phyloP scores from a whole-genome alignment of 768 basidiomycete genomes.

The Mycena filopes region DNA sequence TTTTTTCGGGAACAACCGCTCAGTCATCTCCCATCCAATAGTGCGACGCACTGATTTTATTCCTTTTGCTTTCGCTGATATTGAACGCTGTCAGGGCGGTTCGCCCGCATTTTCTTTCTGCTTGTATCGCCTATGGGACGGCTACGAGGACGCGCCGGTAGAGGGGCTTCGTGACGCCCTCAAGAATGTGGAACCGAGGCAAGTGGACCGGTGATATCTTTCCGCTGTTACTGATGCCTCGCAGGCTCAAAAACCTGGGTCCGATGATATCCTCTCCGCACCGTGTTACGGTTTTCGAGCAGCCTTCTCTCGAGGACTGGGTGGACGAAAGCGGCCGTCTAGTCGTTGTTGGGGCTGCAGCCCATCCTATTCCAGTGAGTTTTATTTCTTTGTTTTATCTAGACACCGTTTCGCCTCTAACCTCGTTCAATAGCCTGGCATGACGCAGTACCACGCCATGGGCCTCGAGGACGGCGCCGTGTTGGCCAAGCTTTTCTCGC shows the following conservation, averaged over 20 bases:
- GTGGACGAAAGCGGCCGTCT: slow-evolving; percentile 55
- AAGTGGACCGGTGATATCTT: background rate
- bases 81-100: slow-evolving; percentile 47
- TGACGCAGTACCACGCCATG: slow-evolving; percentile 60
- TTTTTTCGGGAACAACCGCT: slow-evolving; percentile 49
- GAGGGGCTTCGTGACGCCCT: slow-evolving; percentile 44
- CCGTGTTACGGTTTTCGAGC: slow-evolving; percentile 51
- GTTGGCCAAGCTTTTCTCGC: slow-evolving; percentile 71
- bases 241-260: slow-evolving; percentile 51
- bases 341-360: slow-evolving; percentile 65
- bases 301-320: slow-evolving; percentile 61
- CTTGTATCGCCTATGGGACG: slow-evolving; percentile 44
- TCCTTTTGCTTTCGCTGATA: slow-evolving; percentile 7
- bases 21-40: slow-evolving; percentile 44
- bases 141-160: slow-evolving; percentile 43
- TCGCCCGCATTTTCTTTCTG: slow-evolving; percentile 43
- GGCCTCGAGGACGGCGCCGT: slow-evolving; percentile 71
- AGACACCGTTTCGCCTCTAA: background rate
- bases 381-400: background rate
- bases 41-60: slow-evolving; percentile 33
- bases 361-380: slow-evolving; percentile 65
- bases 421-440: slow-evolving; percentile 52
- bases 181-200: slow-evolving; percentile 51
- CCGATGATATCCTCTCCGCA: slow-evolving; percentile 45
- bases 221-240: background rate